phyloP scores from a whole-genome alignment of 345 rosid species.

The Citropsis articulata region DNA sequence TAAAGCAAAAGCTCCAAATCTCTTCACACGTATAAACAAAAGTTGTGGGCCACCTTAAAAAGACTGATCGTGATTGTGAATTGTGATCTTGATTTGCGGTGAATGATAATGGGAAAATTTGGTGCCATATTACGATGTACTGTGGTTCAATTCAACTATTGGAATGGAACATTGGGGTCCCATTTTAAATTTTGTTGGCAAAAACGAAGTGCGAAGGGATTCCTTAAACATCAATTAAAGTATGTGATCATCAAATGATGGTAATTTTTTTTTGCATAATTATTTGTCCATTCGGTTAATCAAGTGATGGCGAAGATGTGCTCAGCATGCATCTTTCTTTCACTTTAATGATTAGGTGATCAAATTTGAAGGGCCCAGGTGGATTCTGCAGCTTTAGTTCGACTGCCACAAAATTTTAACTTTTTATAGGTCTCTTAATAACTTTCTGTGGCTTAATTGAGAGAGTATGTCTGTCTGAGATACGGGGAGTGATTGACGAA shows the following conservation, averaged over 20 bases:
- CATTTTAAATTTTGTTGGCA: too few relatives aligned
- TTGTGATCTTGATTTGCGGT: not conserved
- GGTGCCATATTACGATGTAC: not conserved
- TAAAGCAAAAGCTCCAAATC: not conserved
- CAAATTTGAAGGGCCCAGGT: not conserved
- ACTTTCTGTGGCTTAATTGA: not conserved
- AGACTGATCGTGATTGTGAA: not conserved
- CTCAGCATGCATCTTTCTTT: not conserved
- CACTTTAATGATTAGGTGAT: not conserved
- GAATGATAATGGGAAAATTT: not conserved
- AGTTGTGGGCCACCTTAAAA: not conserved
- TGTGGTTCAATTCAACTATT: not conserved
- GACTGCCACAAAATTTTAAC: too few relatives aligned
- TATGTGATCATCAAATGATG: not conserved
- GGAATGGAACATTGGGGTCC: not conserved
- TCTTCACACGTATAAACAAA: not conserved
- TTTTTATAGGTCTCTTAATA: not conserved
- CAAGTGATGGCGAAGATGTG: not conserved
- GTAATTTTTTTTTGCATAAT: not conserved
- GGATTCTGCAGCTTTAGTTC: too few relatives aligned
- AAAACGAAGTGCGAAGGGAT: not conserved
- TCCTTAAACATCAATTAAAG: not conserved
- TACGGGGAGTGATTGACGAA: not conserved
- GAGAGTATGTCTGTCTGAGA: not conserved
- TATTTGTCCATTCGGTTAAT: not conserved